Percentiles rank a stretch among this genome's conserved stretches.
phyloP scores from a whole-genome alignment of 116 monocot genomes.

The Papilionanthe hybrid region DNA sequence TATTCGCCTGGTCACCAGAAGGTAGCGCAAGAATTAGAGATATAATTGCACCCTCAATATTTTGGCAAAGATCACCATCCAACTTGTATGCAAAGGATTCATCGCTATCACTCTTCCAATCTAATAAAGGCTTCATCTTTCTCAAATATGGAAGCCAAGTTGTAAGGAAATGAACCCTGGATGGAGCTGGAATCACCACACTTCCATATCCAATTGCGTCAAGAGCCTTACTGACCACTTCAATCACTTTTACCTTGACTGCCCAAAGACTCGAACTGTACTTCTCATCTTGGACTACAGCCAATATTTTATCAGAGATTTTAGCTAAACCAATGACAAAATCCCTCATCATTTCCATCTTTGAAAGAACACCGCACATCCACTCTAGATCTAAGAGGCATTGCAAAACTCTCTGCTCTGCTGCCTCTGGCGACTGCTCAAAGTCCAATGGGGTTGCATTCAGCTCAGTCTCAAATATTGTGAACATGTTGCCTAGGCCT shows the following conservation, averaged over 20 bases:
- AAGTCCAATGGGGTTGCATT: slow-evolving; percentile 22
- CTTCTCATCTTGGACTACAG: slow-evolving; percentile 43
- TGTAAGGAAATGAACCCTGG: slow-evolving; percentile 57
- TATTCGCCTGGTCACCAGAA: slow-evolving; percentile 79
- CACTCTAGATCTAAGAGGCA: slow-evolving; percentile 69
- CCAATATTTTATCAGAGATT: slow-evolving; percentile 45
- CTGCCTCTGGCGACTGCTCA: slow-evolving; percentile 30
- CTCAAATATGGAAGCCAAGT: slow-evolving; percentile 78
- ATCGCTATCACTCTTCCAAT: slow-evolving; percentile 32
- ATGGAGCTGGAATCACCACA: slow-evolving; percentile 61
- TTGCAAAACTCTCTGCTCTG: slow-evolving; percentile 51
- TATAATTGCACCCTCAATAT: slow-evolving; percentile 70
- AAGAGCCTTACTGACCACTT: slow-evolving; percentile 64
- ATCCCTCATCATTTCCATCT: slow-evolving; percentile 75
- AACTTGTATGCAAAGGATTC: slow-evolving; percentile 40
- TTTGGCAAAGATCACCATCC: slow-evolving; percentile 72
- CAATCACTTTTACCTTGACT: slow-evolving; percentile 62
- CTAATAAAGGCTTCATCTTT: slow-evolving; percentile 62
- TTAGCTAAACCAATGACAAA: slow-evolving; percentile 57
- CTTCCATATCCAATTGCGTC: slow-evolving; percentile 82
- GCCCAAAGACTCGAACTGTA: slow-evolving; percentile 48
- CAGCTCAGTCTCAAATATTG: slow-evolving; percentile 45
- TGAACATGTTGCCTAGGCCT: slow-evolving; percentile 50
- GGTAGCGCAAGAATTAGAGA: slow-evolving; percentile 80
- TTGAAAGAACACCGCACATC: slow-evolving; percentile 59